Evolutionary conservation across 2,329 filamentous ascomycete genomes (phyloP).

Genomic region (Bipolaris victoriae): DNA sequence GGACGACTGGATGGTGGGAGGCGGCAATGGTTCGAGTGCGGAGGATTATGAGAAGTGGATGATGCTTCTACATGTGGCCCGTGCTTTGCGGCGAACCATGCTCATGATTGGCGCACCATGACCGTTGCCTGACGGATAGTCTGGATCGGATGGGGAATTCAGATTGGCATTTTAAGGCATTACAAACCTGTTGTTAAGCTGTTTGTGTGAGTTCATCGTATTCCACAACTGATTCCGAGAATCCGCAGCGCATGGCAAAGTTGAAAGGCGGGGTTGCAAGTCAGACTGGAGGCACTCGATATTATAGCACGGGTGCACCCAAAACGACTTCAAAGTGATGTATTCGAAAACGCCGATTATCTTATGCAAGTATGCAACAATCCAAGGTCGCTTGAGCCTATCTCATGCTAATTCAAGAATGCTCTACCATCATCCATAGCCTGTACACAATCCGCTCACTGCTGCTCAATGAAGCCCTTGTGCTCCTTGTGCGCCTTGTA

Average conservation of each 20-base stretch:
- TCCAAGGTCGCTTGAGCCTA: neutral
- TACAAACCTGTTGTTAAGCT: too few species aligned
- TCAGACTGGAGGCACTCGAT: too few species aligned
- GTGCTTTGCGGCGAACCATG: slow-evolving; percentile 22
- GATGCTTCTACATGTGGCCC: slow-evolving; percentile 17
- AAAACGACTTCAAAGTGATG: neutral
- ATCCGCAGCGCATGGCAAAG: too few species aligned
- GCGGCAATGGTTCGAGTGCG: slow-evolving; percentile 19
- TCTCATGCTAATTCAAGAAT: neutral
- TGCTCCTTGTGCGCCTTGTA: slow-evolving; percentile 94
- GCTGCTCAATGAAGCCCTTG: slow-evolving; percentile 66
- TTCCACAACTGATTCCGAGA: too few species aligned
- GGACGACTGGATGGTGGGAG: slow-evolving; percentile 25
- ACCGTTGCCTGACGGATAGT: neutral
- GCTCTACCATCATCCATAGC: neutral
- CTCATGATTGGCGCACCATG: slow-evolving; percentile 22
- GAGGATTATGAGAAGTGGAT: slow-evolving; percentile 22
- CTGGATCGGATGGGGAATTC: too few species aligned
- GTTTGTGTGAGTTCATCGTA: too few species aligned
- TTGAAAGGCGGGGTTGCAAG: too few species aligned
- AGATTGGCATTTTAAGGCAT: too few species aligned
- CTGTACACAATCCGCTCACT: slow-evolving; percentile 9
- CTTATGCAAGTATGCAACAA: slow-evolving; percentile 2
- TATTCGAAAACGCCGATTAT: slow-evolving; percentile 10
- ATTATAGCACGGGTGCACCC: too few species aligned